These are phyloP conservation scores for cucumber (Cucumis sativus) DNA, from an alignment of 306 rosid genomes.

Conservation along the genomic window DNA sequence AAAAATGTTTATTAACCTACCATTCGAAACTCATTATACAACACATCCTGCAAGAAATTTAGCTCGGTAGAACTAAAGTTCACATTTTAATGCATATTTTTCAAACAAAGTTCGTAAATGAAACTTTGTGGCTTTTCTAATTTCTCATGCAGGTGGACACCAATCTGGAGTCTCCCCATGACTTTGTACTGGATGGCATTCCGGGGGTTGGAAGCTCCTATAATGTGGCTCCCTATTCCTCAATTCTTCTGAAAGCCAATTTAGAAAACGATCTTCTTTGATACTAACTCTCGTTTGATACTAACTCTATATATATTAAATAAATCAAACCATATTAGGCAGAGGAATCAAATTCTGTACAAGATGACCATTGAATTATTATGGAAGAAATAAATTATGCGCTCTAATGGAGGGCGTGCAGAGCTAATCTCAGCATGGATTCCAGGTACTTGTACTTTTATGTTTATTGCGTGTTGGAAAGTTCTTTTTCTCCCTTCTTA, in stretches of 20 bases:
- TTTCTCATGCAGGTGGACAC: constrained; percentile 59
- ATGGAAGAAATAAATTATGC: background rate
- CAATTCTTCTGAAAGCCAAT: constrained; percentile 79
- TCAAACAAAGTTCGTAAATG: background rate
- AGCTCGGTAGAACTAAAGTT: background rate
- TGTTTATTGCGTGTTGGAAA: background rate
- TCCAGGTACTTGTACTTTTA: background rate
- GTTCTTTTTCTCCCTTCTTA: background rate
- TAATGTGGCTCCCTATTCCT: constrained; percentile 63
- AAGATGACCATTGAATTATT: background rate
- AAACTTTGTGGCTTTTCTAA: background rate
- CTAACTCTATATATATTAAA: background rate
- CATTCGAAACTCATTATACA: background rate
- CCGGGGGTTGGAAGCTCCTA: constrained; percentile 37
- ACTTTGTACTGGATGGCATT: constrained; percentile 51
- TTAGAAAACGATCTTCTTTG: constrained; percentile 4
- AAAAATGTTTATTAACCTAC: too few relatives aligned
- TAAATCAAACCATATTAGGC: background rate
- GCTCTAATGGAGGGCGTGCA: background rate
- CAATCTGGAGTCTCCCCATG: constrained; percentile 59
- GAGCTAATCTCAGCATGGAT: background rate
- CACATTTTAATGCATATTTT: background rate
- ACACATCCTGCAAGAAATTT: background rate
- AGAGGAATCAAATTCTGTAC: background rate
- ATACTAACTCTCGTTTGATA: background rate